Evolutionary conservation across 345 rosid species (phyloP).

Genomic region (Citrus medica): DNA sequence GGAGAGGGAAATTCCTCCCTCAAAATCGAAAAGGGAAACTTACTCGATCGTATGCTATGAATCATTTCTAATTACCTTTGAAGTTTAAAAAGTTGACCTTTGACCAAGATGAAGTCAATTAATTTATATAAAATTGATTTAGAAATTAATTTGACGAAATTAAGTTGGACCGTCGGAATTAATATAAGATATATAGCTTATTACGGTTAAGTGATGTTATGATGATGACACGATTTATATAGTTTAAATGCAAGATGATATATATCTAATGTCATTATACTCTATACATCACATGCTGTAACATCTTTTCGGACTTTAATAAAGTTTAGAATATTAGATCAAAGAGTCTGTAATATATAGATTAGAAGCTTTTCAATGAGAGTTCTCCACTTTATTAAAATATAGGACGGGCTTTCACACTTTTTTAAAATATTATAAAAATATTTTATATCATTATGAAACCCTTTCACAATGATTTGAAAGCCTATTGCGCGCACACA

Average conservation of each 20-base stretch:
- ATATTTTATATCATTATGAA: too few species aligned
- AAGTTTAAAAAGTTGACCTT: background rate
- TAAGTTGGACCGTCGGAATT: background rate
- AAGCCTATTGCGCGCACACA: too few species aligned
- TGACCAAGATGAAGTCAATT: background rate
- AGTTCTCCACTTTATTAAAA: too few species aligned
- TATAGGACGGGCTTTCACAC: too few species aligned
- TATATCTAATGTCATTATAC: too few species aligned
- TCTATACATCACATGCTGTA: too few species aligned
- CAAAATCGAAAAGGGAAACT: background rate
- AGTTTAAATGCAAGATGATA: background rate
- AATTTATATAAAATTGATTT: background rate
- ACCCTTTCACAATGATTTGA: too few species aligned
- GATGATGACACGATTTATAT: background rate
- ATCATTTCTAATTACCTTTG: background rate
- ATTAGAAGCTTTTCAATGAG: too few species aligned
- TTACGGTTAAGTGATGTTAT: background rate
- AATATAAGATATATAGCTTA: background rate
- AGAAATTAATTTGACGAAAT: background rate
- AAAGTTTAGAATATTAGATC: too few species aligned
- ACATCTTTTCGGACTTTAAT: background rate
- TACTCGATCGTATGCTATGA: background rate
- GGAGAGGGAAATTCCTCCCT: background rate
- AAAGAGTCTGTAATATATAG: too few species aligned
- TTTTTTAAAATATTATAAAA: too few species aligned